phyloP scores from a whole-genome alignment of 805 yeast species.

The Schizosaccharomyces japonicus region DNA sequence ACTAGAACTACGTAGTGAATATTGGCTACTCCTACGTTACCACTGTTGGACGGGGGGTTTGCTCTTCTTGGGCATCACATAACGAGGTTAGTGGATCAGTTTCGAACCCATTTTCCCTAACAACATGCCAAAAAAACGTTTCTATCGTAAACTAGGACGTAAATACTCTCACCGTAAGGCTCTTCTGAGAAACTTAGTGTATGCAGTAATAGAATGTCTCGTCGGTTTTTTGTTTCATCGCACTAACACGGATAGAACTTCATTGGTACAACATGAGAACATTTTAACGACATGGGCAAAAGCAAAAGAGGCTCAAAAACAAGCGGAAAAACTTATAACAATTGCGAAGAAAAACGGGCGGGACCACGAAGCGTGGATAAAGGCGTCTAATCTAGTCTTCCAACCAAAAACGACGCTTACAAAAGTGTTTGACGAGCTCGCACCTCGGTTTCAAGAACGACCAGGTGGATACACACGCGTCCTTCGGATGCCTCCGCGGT shows the following conservation, averaged over 20 bases:
- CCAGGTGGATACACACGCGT: conserved; percentile 71
- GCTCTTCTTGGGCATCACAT: too few relatives aligned
- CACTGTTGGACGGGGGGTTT: too few relatives aligned
- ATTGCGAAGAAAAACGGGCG: conserved; percentile 23
- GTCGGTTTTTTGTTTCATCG: conserved; percentile 24
- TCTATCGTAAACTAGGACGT: background rate
- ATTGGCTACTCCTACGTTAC: too few relatives aligned
- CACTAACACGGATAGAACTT: conserved; percentile 30
- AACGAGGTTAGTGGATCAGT: too few relatives aligned
- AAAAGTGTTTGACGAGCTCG: conserved; percentile 43
- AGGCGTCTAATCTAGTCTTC: conserved; percentile 23
- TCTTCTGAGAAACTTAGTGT: background rate
- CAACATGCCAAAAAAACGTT: background rate
- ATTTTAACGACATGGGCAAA: conserved; percentile 52
- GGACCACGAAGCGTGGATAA: background rate
- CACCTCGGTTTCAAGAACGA: conserved; percentile 38
- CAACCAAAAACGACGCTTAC: conserved; percentile 29
- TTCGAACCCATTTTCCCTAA: too few relatives aligned
- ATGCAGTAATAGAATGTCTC: background rate
- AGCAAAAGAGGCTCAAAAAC: conserved; percentile 43
- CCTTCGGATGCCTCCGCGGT: conserved; percentile 57
- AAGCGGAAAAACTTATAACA: conserved; percentile 40
- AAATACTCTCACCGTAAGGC: conserved; percentile 1
- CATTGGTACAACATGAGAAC: conserved; percentile 44
- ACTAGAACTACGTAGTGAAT: too few relatives aligned